phyloP scores from a whole-genome alignment of 495 filamentous ascomycete genomes.

The Pseudoneurospora amorphoporcata region DNA sequence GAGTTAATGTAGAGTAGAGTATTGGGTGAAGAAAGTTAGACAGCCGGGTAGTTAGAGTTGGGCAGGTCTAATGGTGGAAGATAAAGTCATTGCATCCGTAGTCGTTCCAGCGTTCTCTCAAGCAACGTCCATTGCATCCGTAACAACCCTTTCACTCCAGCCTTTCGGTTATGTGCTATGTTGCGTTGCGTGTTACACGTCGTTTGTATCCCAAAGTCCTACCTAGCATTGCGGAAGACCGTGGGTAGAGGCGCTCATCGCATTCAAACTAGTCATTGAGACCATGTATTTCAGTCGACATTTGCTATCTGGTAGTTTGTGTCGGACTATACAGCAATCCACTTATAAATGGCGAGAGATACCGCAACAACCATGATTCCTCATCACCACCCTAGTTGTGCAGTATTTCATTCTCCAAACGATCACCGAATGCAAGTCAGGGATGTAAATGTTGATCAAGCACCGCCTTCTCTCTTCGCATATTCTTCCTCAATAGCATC shows the following conservation, averaged over 20 bases:
- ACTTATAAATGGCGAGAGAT: not conserved
- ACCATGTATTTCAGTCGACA: not conserved
- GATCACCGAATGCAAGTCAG: not conserved
- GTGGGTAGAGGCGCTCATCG: not conserved
- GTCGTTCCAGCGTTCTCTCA: not conserved
- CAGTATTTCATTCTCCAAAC: not conserved
- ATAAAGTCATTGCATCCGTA: not conserved
- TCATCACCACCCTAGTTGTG: not conserved
- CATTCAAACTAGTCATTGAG: not conserved
- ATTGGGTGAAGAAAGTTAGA: not conserved
- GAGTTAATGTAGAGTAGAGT: not conserved
- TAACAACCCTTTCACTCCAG: not conserved
- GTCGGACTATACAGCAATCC: not conserved
- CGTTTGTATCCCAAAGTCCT: not conserved
- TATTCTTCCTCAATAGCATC: slow-evolving; percentile 42
- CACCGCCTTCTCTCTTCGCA: slow-evolving; percentile 40
- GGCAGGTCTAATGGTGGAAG: not conserved
- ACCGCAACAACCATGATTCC: not conserved
- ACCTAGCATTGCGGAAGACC: not conserved
- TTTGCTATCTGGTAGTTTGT: not conserved
- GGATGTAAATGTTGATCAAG: slow-evolving; percentile 14
- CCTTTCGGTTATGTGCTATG: not conserved
- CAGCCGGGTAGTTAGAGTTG: not conserved
- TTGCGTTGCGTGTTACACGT: not conserved
- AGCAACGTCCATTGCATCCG: not conserved